Percentiles rank a stretch among this genome's conserved stretches.
Evolutionary conservation across 202 grass and related monocot genomes (phyloP).

Genomic region (Saccharum hybrid): DNA sequence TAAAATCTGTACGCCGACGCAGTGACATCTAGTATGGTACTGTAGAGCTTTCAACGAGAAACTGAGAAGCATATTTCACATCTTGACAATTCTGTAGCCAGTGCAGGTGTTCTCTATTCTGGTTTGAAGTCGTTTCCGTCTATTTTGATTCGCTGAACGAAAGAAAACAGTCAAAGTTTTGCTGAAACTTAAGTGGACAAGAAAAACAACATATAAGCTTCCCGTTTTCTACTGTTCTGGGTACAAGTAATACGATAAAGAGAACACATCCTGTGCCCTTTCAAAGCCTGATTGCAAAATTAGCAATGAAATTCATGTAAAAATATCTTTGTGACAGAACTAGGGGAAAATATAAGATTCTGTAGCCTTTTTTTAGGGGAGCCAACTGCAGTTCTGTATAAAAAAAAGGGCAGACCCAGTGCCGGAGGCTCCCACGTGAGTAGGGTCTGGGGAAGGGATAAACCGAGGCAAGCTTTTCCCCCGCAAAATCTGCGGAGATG

Average conservation of each 20-base stretch:
- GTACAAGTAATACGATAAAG: neutral
- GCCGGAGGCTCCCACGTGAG: too few relatives aligned
- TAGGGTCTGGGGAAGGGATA: too few relatives aligned
- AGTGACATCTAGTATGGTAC: neutral
- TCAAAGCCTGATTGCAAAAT: neutral
- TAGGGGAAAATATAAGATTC: neutral
- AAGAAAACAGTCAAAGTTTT: neutral
- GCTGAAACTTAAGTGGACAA: neutral
- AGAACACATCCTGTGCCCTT: neutral
- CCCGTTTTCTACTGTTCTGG: too few relatives aligned
- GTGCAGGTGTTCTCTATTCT: neutral
- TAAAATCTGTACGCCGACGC: neutral
- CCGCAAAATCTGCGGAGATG: too few relatives aligned
- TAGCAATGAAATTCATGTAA: neutral
- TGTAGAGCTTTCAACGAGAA: neutral
- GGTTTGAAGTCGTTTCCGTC: neutral
- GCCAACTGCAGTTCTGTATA: neutral
- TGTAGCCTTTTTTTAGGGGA: neutral
- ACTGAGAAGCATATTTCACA: conserved; percentile 17
- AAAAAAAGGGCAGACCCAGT: too few relatives aligned
- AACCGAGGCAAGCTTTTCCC: too few relatives aligned
- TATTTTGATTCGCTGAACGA: conserved; percentile 37
- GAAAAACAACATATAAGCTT: neutral
- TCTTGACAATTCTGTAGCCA: neutral
- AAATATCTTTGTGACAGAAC: neutral